Evolutionary conservation across 768 basidiomycete species (phyloP), one percentile per base, ranked within the genome.

Genomic region (Rossbeevera mucosa): DNA sequence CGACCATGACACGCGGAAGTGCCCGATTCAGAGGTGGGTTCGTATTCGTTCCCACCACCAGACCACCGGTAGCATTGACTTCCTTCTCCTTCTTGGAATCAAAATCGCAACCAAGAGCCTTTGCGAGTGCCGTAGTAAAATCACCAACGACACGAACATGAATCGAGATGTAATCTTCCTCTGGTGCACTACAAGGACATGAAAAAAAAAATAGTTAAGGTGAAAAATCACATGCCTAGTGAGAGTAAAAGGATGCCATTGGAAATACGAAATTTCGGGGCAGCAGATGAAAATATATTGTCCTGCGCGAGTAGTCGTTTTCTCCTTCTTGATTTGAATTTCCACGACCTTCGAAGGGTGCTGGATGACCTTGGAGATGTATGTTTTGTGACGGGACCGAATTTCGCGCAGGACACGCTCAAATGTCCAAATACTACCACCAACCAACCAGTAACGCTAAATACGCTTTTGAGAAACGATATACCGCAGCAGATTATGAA

Each of bases 181-280:
- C 93, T 1, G 94, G 94, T 0, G 94, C 92, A 59, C 88, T 90
- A 52, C 7, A 52, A 44, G 21, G 16, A 25, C 18, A 25, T 50
- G 12, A 53, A 49, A 42, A 25, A 21, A 12, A n/a, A 33, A 26
- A 7, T 22, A 24, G 11, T 1, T 9, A 13, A n/a, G 30, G 29
- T 30, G n/a, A 26, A 47, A 33, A 44, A 46, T 33, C 28, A 58
- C 55, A 51, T 44, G n/a, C 85, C 85, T 87, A 29, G 92, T 95
- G 54, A 96, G 80, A 14, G 94, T 95, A 78, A 96, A 96, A 8
- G 94, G 93, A 64, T 97, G 94, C 89, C 93, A 97, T 67, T 96
- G 92, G 78, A 88, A 94, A 74, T 92, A 95, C 18, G 88, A 91
- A 43, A 97, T 76, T 70, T 92, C 89, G 8, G 94, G 94, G 72